Evolutionary conservation across 139 green algal genomes (phyloP).

Genomic region (Zygnema cylindricum): DNA sequence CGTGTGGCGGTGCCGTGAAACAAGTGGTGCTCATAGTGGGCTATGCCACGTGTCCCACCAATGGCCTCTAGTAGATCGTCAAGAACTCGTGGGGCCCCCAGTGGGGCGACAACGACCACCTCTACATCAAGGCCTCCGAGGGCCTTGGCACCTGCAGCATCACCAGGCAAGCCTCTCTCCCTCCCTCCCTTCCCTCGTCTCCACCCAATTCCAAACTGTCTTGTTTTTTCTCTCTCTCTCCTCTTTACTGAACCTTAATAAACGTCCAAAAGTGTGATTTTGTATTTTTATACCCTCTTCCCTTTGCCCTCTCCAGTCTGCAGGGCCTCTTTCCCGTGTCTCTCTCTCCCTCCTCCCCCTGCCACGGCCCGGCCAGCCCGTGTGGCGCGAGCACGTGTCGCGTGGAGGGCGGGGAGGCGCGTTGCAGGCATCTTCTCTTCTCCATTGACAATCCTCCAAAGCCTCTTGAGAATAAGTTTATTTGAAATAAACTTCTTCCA

Average conservation of each 20-base stretch:
- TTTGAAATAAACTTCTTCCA: too few species aligned
- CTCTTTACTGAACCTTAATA: neutral
- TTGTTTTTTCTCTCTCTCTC: neutral
- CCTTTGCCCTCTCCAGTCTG: too few species aligned
- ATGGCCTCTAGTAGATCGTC: conserved; percentile 84
- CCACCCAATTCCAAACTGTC: neutral
- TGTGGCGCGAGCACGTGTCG: too few species aligned
- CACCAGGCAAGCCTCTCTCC: conserved; percentile 63
- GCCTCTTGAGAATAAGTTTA: too few species aligned
- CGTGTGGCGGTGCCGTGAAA: conserved; percentile 6
- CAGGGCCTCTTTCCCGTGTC: too few species aligned
- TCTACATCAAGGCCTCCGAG: conserved; percentile 70
- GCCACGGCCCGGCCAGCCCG: neutral
- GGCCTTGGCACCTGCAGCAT: conserved; percentile 87
- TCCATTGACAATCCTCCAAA: conserved; percentile 6
- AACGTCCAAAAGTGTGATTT: too few species aligned
- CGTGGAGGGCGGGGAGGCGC: too few species aligned
- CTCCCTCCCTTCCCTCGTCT: neutral
- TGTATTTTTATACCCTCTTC: too few species aligned
- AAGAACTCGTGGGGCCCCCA: conserved; percentile 92
- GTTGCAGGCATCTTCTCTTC: neutral
- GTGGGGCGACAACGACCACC: conserved; percentile 92
- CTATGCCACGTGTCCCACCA: conserved; percentile 75
- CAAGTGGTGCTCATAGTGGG: conserved; percentile 71
- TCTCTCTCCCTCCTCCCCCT: too few species aligned